Evolutionary conservation across 768 basidiomycete species (phyloP), one percentile per base, ranked within the genome.

Genomic region (Mycena pura): DNA sequence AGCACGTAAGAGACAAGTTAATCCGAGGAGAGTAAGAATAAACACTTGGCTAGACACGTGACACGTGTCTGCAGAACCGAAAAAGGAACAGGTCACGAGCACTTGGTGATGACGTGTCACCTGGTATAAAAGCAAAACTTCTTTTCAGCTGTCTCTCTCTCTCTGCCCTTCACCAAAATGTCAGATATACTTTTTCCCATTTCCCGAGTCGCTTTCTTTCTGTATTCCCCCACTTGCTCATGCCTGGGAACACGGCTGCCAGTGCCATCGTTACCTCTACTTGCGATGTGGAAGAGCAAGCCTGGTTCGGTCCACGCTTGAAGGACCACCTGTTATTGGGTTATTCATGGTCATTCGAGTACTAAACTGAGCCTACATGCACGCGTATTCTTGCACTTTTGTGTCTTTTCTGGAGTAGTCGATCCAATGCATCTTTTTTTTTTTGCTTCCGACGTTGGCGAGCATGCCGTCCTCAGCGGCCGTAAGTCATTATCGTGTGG

Each of bases 231-330:
- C 89, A 90, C 87, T 78, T 78, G 78, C 86, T 78, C 73, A 78
- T 82, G 89, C 89, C 90, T 89, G 84, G 90, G 84, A 78, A 89
- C 89, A 91, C 75, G 81, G 90, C 87, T 71, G 65, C 72, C 75
- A 61, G 67, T 88, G 89, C 90, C 85, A 83, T 91, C 88, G 89
- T 90, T 83, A 75, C 89, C 86, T 86, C 74, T 83, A 89, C 89
- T 86, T 80, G 88, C 78, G 79, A 73, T 61, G 87, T 91, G 90
- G 90, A 80, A 91, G 83, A 91, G 70, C 32, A 47, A 83, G 56
- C 50, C 65, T 59, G 53, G 56, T 73, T 84, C 80, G 84, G 85
- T 91, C 89, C 89, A 91, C 89, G 81, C 89, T 91, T 86, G 88
- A 85, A 79, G 84, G 84, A 76, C 82, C 82, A 82, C 74, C 79